Evolutionary conservation across 768 basidiomycete genomes (phyloP).

Genomic region (Nidularia pulvinata): DNA sequence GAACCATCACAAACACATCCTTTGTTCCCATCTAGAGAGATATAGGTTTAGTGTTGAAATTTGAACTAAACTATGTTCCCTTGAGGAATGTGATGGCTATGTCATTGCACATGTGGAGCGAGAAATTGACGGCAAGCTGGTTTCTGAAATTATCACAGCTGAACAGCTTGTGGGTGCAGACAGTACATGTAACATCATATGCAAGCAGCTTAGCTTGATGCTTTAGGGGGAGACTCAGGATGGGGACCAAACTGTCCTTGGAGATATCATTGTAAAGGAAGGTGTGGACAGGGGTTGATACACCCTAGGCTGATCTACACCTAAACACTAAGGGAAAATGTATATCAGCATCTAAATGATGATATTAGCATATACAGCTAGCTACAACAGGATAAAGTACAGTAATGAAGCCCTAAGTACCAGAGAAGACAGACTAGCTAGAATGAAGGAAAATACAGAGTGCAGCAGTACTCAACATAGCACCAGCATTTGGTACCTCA

Average conservation of each 20-base stretch:
- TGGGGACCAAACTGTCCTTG: constrained; percentile 18
- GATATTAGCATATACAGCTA: too few relatives aligned
- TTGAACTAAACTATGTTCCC: constrained; percentile 23
- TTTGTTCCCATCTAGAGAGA: constrained; percentile 22
- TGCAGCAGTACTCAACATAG: too few relatives aligned
- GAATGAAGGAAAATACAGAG: too few relatives aligned
- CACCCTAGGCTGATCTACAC: too few relatives aligned
- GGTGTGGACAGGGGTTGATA: constrained; percentile 23
- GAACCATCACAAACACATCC: constrained; percentile 21
- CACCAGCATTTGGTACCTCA: too few relatives aligned
- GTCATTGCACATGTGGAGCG: constrained; percentile 23
- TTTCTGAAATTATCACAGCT: constrained; percentile 18
- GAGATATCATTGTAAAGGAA: constrained; percentile 31
- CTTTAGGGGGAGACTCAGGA: constrained; percentile 38
- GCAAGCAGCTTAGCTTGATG: constrained; percentile 35
- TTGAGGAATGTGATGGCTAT: constrained; percentile 27
- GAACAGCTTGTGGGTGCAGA: constrained; percentile 39
- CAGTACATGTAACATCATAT: constrained; percentile 31
- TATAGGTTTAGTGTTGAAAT: constrained; percentile 26
- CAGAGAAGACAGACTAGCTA: too few relatives aligned
- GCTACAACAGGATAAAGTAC: too few relatives aligned
- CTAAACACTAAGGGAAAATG: too few relatives aligned
- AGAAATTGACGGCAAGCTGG: constrained; percentile 12
- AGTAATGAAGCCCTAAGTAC: too few relatives aligned
- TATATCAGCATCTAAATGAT: too few relatives aligned